A percentile compares a stretch with the other conserved stretches of the same genome.
These are phyloP conservation scores for Flueggea neowawraea DNA, from an alignment of 441 rosid species.

Conservation along the genomic window DNA sequence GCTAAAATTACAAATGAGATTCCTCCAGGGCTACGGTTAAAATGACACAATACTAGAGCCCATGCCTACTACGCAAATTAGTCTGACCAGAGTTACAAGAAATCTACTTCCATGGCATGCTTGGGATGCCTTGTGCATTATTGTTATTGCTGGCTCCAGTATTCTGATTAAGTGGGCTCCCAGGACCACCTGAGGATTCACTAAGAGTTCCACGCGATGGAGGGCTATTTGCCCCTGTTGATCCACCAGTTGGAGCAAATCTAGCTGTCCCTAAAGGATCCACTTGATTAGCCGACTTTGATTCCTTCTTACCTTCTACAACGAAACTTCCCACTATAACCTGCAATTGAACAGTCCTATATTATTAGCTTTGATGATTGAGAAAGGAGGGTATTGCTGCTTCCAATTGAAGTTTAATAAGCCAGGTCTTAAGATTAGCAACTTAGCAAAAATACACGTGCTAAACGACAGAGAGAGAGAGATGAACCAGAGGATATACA, in stretches of 20 bases:
- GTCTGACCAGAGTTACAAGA: slow-evolving; percentile 6
- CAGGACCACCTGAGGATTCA: slow-evolving; percentile 70
- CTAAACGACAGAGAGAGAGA: too few relatives aligned
- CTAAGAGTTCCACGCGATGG: slow-evolving; percentile 66
- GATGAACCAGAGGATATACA: too few relatives aligned
- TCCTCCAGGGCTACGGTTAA: slow-evolving; percentile 14
- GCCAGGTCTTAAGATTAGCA: too few relatives aligned
- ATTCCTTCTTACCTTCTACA: slow-evolving; percentile 52
- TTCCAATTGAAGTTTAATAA: too few relatives aligned
- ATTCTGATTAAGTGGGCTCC: slow-evolving; percentile 71
- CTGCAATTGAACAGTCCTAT: slow-evolving; percentile 28
- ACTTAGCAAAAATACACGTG: too few relatives aligned
- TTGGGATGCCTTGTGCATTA: slow-evolving; percentile 41
- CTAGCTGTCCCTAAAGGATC: slow-evolving; percentile 33
- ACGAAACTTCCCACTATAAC: slow-evolving; percentile 76
- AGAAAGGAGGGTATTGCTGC: too few relatives aligned
- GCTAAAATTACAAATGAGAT: slow-evolving; percentile 21
- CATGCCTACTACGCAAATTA: slow-evolving; percentile 3
- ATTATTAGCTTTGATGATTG: slow-evolving; percentile 1
- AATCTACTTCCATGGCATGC: slow-evolving; percentile 51
- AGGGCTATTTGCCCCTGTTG: slow-evolving; percentile 56
- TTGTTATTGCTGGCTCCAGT: slow-evolving; percentile 49
- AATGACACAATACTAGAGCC: slow-evolving; percentile 14
- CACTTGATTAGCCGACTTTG: slow-evolving; percentile 32
- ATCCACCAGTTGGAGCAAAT: slow-evolving; percentile 25